Evolutionary conservation across 1,284 basidiomycete genomes (phyloP), one percentile per base, ranked within the genome.

Genomic region (Volvariella volvacea): DNA sequence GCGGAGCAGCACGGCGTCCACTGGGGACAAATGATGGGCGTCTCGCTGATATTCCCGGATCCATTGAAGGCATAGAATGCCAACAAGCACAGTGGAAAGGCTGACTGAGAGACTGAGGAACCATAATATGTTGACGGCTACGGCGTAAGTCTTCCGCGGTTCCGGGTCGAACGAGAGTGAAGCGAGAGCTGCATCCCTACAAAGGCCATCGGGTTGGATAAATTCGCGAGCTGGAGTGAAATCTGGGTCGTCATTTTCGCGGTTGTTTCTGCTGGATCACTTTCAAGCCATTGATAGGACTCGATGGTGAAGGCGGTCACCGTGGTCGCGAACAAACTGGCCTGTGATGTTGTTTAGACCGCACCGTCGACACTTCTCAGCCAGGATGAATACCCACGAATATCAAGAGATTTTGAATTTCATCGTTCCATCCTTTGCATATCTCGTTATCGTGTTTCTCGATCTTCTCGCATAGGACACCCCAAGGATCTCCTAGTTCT

Each of bases 1-100:
- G 17, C 59, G 46, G 6, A 59, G 34, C 32, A 41, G 34, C 9
- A 51, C 28, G 16, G 41, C 31, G 20, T 48, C 34, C 21, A 46
- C 30, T 4, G 41, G 47, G 6, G 44, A 10, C 17, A 25, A 6
- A 21, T 7, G 6, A 4, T 15, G 34, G 6, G 14, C 21, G 15
- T n/a, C 14, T 17, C 39, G 39, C 15, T 40, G 12, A 22, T 40
- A 40, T 17, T 40, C 39, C 19, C 39, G 39, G 6, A 40, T 6
- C 39, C 39, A 40, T 22, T 40, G 39, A 22, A 40, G 39, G 22
- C 39, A 40, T 10, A 40, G 19, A 15, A 40, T 21, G 7, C 39
- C 39, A 15, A 22, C 15, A 4, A 40, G 19, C n/a, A 40, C 39
- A 15, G 39, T 19, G 19, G 39, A n/a, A 4, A 40, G 39, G 20